Percentiles rank a stretch among this genome's conserved stretches.
These are phyloP conservation scores for Aphanomyces cochlioides DNA, from an alignment of 352 stramenopile species.

Conservation along the genomic window DNA sequence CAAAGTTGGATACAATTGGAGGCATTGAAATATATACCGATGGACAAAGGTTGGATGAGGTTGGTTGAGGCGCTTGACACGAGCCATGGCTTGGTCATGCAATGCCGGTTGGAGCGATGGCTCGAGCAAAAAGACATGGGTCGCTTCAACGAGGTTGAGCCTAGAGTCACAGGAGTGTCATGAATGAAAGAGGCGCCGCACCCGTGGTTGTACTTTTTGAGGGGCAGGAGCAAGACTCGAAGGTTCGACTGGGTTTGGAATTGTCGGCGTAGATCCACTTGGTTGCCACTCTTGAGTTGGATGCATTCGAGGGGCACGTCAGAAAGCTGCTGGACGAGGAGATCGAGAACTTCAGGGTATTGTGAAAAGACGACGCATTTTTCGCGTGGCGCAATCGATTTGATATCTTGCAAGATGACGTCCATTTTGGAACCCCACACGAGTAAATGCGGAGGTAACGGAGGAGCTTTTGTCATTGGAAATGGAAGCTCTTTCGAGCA, in stretches of 20 bases:
- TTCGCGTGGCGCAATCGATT: background rate
- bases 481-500: slow-evolving; percentile 5
- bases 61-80: slow-evolving; percentile 26
- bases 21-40: background rate
- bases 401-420: slow-evolving; percentile 4
- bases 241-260: slow-evolving; percentile 12
- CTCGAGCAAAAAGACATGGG: slow-evolving; percentile 29
- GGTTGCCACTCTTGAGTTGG: slow-evolving; percentile 19
- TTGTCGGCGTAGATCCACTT: background rate
- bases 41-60: slow-evolving; percentile 27
- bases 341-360: slow-evolving; percentile 8
- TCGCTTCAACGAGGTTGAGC: slow-evolving; percentile 29
- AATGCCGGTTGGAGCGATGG: slow-evolving; percentile 23
- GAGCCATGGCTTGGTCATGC: slow-evolving; percentile 27
- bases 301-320: background rate
- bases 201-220: slow-evolving; percentile 32
- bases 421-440: slow-evolving; percentile 16
- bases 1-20: background rate
- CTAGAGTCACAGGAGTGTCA: background rate
- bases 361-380: slow-evolving; percentile 30
- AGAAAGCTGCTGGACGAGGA: background rate
- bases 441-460: slow-evolving; percentile 1
- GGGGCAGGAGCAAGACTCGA: slow-evolving; percentile 16
- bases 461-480: background rate
- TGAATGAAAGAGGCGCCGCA: background rate